phyloP scores from a whole-genome alignment of 352 stramenopile genomes.

The Globisporangium rhizosaccharum region DNA sequence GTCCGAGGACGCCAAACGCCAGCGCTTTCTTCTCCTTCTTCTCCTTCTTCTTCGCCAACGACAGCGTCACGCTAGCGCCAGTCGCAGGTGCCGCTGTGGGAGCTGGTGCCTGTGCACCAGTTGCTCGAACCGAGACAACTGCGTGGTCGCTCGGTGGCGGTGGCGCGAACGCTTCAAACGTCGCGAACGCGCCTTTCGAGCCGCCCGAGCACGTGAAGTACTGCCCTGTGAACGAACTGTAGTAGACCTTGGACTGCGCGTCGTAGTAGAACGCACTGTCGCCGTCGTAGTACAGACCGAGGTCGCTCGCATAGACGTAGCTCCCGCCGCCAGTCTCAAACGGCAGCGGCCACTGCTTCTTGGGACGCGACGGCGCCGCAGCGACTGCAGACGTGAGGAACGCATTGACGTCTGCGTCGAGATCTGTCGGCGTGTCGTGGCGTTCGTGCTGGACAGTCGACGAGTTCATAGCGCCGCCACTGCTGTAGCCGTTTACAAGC shows the following conservation, averaged over 20 bases:
- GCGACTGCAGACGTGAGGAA: slow-evolving; percentile 55
- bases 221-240: slow-evolving; percentile 56
- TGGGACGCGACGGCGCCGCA: slow-evolving; percentile 58
- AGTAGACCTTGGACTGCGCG: slow-evolving; percentile 65
- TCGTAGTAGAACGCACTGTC: slow-evolving; percentile 87
- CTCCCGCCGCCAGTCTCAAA: slow-evolving; percentile 77
- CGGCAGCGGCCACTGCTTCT: slow-evolving; percentile 69
- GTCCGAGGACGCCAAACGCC: neutral
- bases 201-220: slow-evolving; percentile 52
- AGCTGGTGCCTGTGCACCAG: neutral
- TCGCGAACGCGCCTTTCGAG: slow-evolving; percentile 13
- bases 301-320: slow-evolving; percentile 65
- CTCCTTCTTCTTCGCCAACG: neutral
- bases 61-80: neutral
- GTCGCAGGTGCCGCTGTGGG: neutral
- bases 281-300: slow-evolving; percentile 70
- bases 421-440: slow-evolving; percentile 9
- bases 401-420: slow-evolving; percentile 52
- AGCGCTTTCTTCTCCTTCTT: slow-evolving; percentile 9
- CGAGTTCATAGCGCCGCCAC: neutral
- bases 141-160: slow-evolving; percentile 45
- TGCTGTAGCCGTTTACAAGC: slow-evolving; percentile 49
- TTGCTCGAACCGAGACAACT: slow-evolving; percentile 14
- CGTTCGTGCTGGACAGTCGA: neutral
- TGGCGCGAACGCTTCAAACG: slow-evolving; percentile 46